Conservation (phyloP, 139 green algal genomes). For the Astrephomene gubernaculifera region DNA sequence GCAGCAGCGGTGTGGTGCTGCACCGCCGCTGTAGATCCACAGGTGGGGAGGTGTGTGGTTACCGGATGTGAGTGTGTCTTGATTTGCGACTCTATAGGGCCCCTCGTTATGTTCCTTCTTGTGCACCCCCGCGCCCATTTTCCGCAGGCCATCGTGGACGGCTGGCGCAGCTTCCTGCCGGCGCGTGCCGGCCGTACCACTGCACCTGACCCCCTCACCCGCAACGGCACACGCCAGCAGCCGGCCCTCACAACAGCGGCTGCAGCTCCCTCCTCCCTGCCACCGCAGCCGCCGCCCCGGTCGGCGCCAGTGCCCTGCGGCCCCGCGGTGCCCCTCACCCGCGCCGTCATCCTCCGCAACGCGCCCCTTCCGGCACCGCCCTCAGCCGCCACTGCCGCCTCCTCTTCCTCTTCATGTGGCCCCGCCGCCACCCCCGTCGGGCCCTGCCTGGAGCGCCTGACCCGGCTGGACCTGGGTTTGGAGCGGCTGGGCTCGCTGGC, state of each 20-base stretch:
- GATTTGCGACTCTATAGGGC: too few relatives aligned
- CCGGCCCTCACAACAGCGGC: background rate
- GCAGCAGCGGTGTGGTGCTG: background rate
- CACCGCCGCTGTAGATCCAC: background rate
- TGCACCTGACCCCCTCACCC: too few relatives aligned
- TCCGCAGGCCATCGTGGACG: too few relatives aligned
- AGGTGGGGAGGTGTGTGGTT: too few relatives aligned
- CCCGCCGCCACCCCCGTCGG: background rate
- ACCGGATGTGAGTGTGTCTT: too few relatives aligned
- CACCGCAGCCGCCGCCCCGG: background rate
- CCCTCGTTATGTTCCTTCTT: too few relatives aligned
- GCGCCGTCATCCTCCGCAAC: conserved; percentile 25
- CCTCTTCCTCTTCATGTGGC: background rate
- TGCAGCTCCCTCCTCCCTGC: background rate
- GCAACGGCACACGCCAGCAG: background rate
- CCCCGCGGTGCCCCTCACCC: background rate
- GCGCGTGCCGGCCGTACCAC: too few relatives aligned
- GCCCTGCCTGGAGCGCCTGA: background rate
- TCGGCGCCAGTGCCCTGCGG: background rate
- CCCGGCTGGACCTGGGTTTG: conserved; percentile 23
- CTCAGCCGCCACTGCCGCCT: background rate
- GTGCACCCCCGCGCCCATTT: too few relatives aligned
- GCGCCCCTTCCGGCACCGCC: background rate
- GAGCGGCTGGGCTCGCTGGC: conserved; percentile 19
- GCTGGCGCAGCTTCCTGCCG: too few relatives aligned